These are phyloP conservation scores for Penicillium sp. DNA, from an alignment of 2,329 filamentous ascomycete species.

Conservation along the genomic window DNA sequence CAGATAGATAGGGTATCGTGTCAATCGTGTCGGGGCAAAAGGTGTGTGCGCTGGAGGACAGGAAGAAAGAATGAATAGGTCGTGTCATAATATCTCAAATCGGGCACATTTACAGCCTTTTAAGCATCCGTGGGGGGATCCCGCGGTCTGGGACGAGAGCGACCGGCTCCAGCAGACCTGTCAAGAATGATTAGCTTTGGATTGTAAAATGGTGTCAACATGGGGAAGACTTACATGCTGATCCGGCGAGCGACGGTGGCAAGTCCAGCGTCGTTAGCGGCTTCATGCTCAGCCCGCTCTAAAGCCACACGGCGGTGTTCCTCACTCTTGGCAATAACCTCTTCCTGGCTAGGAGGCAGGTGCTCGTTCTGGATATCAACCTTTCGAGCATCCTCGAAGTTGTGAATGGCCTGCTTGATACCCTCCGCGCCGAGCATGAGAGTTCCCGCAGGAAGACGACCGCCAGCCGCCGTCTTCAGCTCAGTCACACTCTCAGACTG, in stretches of 20 bases:
- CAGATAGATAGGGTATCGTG: slow-evolving; percentile 28
- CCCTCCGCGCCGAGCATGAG: slow-evolving; percentile 98
- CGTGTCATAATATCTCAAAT: slow-evolving; percentile 28
- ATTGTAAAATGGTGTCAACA: background rate
- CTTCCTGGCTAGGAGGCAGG: slow-evolving; percentile 87
- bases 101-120: slow-evolving; percentile 19
- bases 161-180: slow-evolving; percentile 45
- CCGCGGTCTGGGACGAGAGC: slow-evolving; percentile 33
- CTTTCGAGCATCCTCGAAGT: slow-evolving; percentile 94
- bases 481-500: slow-evolving; percentile 97
- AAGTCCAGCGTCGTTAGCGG: slow-evolving; percentile 87
- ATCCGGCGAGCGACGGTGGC: slow-evolving; percentile 86
- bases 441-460: slow-evolving; percentile 88
- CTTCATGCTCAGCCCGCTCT: slow-evolving; percentile 81
- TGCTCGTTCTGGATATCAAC: slow-evolving; percentile 97
- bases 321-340: slow-evolving; percentile 80
- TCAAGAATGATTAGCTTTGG: slow-evolving; percentile 13
- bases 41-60: slow-evolving; percentile 24
- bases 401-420: slow-evolving; percentile 97
- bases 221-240: slow-evolving; percentile 76
- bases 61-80: slow-evolving; percentile 28
- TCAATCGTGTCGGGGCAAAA: slow-evolving; percentile 28
- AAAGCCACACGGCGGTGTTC: slow-evolving; percentile 80
- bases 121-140: slow-evolving; percentile 31
- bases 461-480: slow-evolving; percentile 93